Percentiles rank a stretch among this genome's conserved stretches.
These are phyloP conservation scores for Naegleria lovaniensis DNA, from an alignment of 208 protist genomes.

Conservation along the genomic window DNA sequence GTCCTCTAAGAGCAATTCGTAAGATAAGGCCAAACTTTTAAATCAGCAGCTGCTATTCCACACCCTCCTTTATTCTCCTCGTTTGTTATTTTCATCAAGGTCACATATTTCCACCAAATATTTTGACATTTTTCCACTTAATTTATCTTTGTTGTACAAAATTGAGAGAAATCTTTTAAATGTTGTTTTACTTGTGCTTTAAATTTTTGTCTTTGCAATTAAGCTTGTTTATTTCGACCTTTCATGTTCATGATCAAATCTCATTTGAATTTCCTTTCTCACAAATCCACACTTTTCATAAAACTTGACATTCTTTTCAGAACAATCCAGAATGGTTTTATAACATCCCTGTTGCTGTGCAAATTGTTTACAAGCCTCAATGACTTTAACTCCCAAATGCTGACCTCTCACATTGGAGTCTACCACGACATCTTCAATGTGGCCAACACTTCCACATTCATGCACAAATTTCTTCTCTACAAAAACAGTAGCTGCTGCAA, in stretches of 20 bases:
- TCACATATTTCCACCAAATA: no score
- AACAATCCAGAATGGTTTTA: slow-evolving; percentile 68
- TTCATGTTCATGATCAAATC: slow-evolving; percentile 36
- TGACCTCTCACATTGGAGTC: slow-evolving; percentile 50
- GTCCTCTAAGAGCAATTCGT: slow-evolving; percentile 27
- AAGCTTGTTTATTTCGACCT: no score
- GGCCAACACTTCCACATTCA: slow-evolving; percentile 45
- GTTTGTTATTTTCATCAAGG: background rate
- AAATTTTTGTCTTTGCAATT: no score
- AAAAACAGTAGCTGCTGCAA: slow-evolving; percentile 49
- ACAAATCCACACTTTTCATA: slow-evolving; percentile 60
- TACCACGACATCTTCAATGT: slow-evolving; percentile 75
- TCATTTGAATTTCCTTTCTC: slow-evolving; percentile 55
- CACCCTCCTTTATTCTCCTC: background rate
- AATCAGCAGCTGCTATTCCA: background rate
- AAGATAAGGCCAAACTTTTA: background rate
- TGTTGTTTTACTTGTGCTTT: no score
- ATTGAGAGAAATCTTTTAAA: no score
- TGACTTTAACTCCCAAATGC: slow-evolving; percentile 46
- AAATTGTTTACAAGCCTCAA: slow-evolving; percentile 39
- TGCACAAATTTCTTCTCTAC: slow-evolving; percentile 62
- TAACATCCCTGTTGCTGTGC: slow-evolving; percentile 42
- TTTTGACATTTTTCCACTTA: no score
- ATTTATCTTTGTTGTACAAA: no score
- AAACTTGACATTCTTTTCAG: slow-evolving; percentile 58